Evolutionary conservation across 1,139 yeast species (phyloP), one percentile per base, ranked within the genome.

Genomic region (Kurtzmaniella quercitrusa): DNA sequence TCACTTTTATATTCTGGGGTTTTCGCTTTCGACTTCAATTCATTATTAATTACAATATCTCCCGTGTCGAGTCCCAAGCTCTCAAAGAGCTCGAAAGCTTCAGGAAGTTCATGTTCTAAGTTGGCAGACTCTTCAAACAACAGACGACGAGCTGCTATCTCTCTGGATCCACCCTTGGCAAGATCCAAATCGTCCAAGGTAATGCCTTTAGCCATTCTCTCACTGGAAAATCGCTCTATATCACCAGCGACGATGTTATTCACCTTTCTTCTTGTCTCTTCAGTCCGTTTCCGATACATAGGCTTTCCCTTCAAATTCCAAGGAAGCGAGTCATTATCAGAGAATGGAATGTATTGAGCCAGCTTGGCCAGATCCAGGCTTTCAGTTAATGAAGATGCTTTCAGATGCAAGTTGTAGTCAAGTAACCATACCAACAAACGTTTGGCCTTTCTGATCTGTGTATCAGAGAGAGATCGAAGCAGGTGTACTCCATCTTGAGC

Each of bases 351-450:
- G 18, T 58, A 55, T 9, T 17, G 19, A 14, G 21, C 23, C 1
- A 68, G 63, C 8, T 17, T 18, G 6, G 24, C 9, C 16, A 14
- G 15, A 7, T 16, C 34, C 5, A n/a, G 15, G 10, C 24, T 33
- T 8, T 23, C 27, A 3, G 65, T 38, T 10, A 54, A 41, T 23
- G 68, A 41, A 21, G 40, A 39, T 37, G 58, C 58, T 17, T 51
- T 51, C 15, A 55, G 43, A 48, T 68, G 75, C 27, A 59, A 52
- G 44, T 69, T 69, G 46, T 61, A 60, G 48, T 68, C 62, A 42
- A 73, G 54, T 19, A 57, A 50, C 77, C 77, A 72, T 42, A 69
- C 48, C 16, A 73, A 49, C 15, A 72, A 57, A 39, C 78, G 51
- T n/a, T 27, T 27, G 14, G 31, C 31, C 10, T n/a, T 27, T 42